A percentile compares a stretch with the other conserved stretches of the same genome.
Evolutionary conservation across 139 green algal genomes (phyloP).

Genomic region (Asterochloris sp.): DNA sequence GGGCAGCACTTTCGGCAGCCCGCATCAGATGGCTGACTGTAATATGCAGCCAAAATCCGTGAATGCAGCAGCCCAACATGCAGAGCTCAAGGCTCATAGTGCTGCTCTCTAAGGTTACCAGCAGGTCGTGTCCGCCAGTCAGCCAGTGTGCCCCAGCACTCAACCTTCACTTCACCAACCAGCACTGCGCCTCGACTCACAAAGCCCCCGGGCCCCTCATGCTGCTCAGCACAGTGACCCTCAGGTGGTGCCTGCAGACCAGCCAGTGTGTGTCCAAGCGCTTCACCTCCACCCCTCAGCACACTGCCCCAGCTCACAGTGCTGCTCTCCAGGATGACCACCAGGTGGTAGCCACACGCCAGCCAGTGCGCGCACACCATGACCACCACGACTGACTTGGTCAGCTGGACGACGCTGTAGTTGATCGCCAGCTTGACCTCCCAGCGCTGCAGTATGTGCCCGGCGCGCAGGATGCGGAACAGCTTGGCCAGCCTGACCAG

Average conservation of each 20-base stretch:
- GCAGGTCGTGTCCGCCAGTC: too few species aligned
- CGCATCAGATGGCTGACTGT: too few species aligned
- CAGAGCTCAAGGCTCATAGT: too few species aligned
- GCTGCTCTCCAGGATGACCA: conserved; percentile 1
- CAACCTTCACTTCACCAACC: too few species aligned
- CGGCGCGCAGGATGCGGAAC: conserved; percentile 5
- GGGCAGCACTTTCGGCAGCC: too few species aligned
- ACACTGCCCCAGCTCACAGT: background rate
- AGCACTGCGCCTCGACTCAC: too few species aligned
- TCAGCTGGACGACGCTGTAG: conserved; percentile 17
- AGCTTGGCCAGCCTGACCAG: conserved; percentile 12
- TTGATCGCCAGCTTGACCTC: conserved; percentile 20
- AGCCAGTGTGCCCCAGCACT: too few species aligned
- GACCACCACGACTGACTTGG: conserved; percentile 21
- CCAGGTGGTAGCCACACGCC: conserved; percentile 32
- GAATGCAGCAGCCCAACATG: too few species aligned
- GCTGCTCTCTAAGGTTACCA: too few species aligned
- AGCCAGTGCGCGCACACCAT: conserved; percentile 37
- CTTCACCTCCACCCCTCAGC: background rate
- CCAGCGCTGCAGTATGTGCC: conserved; percentile 11
- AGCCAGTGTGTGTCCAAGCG: background rate
- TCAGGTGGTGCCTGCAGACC: background rate
- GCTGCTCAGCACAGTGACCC: background rate
- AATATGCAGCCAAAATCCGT: too few species aligned
- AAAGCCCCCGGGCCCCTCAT: background rate